phyloP scores from a whole-genome alignment of 1,139 yeast genomes.

The Hyphopichia khmerensis region DNA sequence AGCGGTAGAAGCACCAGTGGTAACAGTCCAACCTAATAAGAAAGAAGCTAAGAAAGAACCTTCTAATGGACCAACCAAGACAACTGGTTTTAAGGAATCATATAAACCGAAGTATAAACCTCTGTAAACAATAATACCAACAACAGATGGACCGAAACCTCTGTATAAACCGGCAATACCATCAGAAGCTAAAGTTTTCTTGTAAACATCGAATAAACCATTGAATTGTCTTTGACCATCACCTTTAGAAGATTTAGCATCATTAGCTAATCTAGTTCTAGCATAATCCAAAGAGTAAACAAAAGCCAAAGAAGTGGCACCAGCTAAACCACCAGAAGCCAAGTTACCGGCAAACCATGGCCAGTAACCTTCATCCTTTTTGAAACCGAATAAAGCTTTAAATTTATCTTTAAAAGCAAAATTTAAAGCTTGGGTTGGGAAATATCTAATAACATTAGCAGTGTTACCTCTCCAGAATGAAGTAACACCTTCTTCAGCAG shows the following conservation, averaged over 20 bases:
- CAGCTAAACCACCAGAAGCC: conserved; percentile 58
- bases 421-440: conserved; percentile 57
- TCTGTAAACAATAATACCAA: conserved; percentile 56
- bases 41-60: conserved; percentile 56
- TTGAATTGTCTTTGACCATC: conserved; percentile 53
- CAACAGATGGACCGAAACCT: conserved; percentile 57
- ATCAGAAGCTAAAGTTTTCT: conserved; percentile 53
- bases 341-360: conserved; percentile 55
- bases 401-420: conserved; percentile 55
- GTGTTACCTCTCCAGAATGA: conserved; percentile 61
- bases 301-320: conserved; percentile 55
- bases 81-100: conserved; percentile 55
- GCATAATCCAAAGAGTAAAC: conserved; percentile 57
- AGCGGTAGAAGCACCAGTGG: conserved; percentile 56
- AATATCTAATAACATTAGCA: conserved; percentile 54
- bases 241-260: conserved; percentile 51
- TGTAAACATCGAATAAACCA: conserved; percentile 55
- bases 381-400: conserved; percentile 53
- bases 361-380: conserved; percentile 51
- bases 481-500: conserved; percentile 51
- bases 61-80: conserved; percentile 54
- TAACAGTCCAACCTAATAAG: conserved; percentile 56
- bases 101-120: conserved; percentile 57
- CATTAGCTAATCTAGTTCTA: conserved; percentile 57
- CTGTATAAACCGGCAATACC: conserved; percentile 59